phyloP scores from a whole-genome alignment of 164 flowering plant species.

The Kingdonia uniflora region DNA sequence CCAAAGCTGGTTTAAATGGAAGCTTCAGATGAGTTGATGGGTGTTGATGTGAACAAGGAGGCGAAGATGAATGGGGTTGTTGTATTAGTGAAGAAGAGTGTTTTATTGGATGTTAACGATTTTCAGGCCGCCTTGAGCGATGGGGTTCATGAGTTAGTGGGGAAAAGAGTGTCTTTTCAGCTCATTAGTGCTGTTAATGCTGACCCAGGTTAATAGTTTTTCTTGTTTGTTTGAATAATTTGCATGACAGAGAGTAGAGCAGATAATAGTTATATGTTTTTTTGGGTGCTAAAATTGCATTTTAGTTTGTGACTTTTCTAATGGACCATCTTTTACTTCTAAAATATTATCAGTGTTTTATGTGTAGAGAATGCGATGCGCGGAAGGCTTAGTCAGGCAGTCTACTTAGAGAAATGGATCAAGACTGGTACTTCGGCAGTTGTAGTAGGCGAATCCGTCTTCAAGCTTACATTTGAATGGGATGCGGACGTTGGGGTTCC shows the following conservation, averaged over 20 bases:
- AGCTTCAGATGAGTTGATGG: not conserved
- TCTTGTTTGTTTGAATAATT: not conserved
- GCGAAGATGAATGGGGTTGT: conserved; percentile 36
- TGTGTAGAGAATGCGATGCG: conserved; percentile 24
- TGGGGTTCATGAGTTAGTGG: conserved; percentile 35
- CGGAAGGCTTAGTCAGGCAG: conserved; percentile 42
- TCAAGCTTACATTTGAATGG: conserved; percentile 46
- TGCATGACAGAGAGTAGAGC: too few relatives aligned
- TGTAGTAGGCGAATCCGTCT: conserved; percentile 34
- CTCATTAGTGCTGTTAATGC: conserved; percentile 40
- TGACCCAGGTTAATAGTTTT: conserved; percentile 28
- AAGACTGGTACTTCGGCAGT: conserved; percentile 19
- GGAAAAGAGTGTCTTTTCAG: conserved; percentile 41
- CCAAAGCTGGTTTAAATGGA: too few relatives aligned
- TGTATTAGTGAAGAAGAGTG: conserved; percentile 65
- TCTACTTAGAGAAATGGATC: conserved; percentile 54
- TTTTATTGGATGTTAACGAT: conserved; percentile 45
- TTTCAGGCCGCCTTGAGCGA: conserved; percentile 40
- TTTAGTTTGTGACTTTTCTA: too few relatives aligned
- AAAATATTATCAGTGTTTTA: not conserved
- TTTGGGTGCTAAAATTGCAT: too few relatives aligned
- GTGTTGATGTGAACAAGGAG: not conserved
- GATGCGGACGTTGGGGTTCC: conserved; percentile 56
- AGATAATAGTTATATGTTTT: too few relatives aligned
- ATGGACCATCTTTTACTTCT: too few relatives aligned